Evolutionary conservation across 2,329 filamentous ascomycete genomes (phyloP).

Genomic region (Sporothrix dimorphospora): DNA sequence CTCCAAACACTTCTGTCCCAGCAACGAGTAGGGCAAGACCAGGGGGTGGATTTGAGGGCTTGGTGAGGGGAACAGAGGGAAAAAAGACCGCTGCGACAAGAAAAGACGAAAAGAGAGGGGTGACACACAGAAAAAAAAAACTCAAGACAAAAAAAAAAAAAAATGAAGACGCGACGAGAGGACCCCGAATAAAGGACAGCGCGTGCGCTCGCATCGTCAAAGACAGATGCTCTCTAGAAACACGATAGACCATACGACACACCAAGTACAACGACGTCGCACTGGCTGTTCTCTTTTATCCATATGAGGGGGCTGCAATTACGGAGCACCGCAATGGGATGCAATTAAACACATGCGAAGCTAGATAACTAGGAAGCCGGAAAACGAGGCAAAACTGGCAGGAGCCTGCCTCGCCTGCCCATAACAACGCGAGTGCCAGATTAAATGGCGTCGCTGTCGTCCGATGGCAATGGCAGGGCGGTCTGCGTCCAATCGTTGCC

Average conservation of each 20-base stretch:
- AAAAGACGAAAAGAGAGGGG: conserved; percentile 25
- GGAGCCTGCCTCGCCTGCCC: not conserved
- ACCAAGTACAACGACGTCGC: not conserved
- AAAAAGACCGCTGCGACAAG: not conserved
- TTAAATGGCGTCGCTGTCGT: conserved; percentile 18
- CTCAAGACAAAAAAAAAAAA: not conserved
- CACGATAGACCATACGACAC: not conserved
- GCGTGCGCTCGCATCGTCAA: not conserved
- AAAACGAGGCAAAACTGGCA: not conserved
- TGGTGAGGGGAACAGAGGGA: conserved; percentile 12
- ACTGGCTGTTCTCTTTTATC: not conserved
- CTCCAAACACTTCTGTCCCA: conserved; percentile 21
- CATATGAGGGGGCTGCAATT: not conserved
- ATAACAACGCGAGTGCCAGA: conserved; percentile 16
- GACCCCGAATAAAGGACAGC: not conserved
- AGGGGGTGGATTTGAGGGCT: conserved; percentile 30
- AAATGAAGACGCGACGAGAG: not conserved
- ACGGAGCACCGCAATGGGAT: conserved; percentile 10
- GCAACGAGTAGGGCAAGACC: conserved; percentile 28
- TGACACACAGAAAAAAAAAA: conserved; percentile 19
- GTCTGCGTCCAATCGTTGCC: conserved; percentile 11
- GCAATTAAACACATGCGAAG: conserved; percentile 23
- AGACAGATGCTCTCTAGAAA: no score
- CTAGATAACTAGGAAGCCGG: not conserved
- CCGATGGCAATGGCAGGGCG: conserved; percentile 10